phyloP scores from a whole-genome alignment of 352 stramenopile genomes.

The Globisporangium perplexum region DNA sequence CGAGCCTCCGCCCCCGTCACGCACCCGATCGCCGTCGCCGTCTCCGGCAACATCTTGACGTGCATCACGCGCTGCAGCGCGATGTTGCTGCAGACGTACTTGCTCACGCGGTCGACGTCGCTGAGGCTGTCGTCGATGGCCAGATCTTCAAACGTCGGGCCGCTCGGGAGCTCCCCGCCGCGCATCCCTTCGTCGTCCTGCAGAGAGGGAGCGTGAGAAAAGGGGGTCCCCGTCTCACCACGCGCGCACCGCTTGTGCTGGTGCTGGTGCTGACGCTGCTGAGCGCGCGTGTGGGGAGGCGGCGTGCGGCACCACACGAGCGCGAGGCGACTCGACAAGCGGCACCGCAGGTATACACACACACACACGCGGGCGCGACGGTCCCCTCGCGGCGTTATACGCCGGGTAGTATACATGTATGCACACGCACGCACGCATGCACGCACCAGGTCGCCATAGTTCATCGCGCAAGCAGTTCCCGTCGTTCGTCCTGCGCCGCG shows the following conservation, averaged over 20 bases:
- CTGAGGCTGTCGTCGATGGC: conserved; percentile 97
- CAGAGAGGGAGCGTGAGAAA: not conserved
- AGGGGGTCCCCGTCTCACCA: not conserved
- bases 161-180: conserved; percentile 22
- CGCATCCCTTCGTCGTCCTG: conserved; percentile 19
- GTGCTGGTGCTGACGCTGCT: too few species aligned
- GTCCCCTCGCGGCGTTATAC: too few species aligned
- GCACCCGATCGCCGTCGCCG: conserved; percentile 68
- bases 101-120: conserved; percentile 92
- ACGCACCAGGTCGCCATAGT: conserved; percentile 3
- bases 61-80: conserved; percentile 97
- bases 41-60: conserved; percentile 94
- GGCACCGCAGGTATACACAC: too few species aligned
- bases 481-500: not conserved
- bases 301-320: not conserved
- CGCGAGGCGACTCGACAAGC: too few species aligned
- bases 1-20: too few species aligned
- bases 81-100: conserved; percentile 95
- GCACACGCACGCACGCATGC: not conserved
- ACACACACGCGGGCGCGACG: too few species aligned
- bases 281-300: too few species aligned
- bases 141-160: conserved; percentile 97
- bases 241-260: too few species aligned
- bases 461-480: too few species aligned
- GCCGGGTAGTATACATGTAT: not conserved